Evolutionary conservation across 352 stramenopile species (phyloP), one percentile per base, ranked within the genome.

Genomic region (Globisporangium heterothallicum): DNA sequence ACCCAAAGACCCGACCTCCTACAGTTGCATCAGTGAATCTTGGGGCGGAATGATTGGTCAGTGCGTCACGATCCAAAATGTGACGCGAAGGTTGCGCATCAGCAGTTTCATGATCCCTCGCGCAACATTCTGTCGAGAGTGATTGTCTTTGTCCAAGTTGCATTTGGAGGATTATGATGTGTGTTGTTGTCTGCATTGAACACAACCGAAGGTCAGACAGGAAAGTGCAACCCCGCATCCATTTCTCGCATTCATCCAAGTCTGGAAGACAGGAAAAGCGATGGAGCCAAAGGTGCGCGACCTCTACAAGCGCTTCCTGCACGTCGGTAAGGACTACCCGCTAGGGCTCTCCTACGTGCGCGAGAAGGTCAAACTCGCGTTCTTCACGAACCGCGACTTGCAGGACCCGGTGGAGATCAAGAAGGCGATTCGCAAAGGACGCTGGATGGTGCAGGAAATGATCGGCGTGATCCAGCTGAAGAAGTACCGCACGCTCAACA

Each of bases 381-480:
- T 99, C 51, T 84, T 86, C 43, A 71, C 97, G 74, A 93, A 96
- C 55, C 64, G 67, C 21, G 53, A 87, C 12, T 61, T 97, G 34
- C 58, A 47, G 16, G 76, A 90, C 47, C 62, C 86, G 13, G 53
- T 51, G n/a, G 55, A 56, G 41, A 40, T 61, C 30, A 61, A 61
- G 71, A 98, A 46, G 92, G 91, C 92, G n/a, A 87, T 98, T 32
- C 86, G 84, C 42, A 83, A 78, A 41, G 96, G 96, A 13, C 66
- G 95, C 59, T 98, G 91, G 70, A 96, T 96, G 78, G 86, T 98
- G 36, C 69, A 90, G 41, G 96, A 99, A 68, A 95, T 99, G 77
- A 80, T 97, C 44, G 95, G 84, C n/a, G 87, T 98, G 14, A 98
- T 98, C 63, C 85, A 98, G 74, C 72, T 99, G 25, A 98, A 98